These are phyloP conservation scores for Kondoa subrosea DNA, from an alignment of 768 basidiomycete genomes.

Conservation along the genomic window DNA sequence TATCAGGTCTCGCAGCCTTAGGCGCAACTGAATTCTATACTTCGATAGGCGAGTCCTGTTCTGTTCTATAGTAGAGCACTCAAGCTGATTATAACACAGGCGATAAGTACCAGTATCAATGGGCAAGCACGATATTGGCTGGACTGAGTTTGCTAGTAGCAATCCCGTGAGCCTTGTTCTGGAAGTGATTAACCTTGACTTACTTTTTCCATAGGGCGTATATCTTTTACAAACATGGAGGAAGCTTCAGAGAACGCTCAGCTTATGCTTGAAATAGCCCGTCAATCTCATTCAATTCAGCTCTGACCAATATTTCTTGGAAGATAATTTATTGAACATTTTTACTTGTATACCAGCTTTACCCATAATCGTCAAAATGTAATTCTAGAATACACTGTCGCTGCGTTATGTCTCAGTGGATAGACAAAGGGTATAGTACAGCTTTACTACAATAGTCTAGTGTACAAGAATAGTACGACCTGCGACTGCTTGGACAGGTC, in stretches of 20 bases:
- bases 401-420: too few species aligned
- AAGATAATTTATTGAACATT: not conserved
- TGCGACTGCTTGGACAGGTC: too few species aligned
- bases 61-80: not conserved
- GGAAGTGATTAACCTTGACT: too few species aligned
- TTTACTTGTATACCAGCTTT: too few species aligned
- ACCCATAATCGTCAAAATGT: too few species aligned
- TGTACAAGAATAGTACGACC: too few species aligned
- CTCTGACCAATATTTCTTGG: not conserved
- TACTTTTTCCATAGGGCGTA: not conserved
- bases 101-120: not conserved
- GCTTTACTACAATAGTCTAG: too few species aligned
- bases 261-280: not conserved
- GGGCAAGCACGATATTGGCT: not conserved
- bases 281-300: not conserved
- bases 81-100: not conserved
- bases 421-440: too few species aligned
- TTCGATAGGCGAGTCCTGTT: not conserved
- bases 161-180: too few species aligned
- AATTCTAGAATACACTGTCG: too few species aligned
- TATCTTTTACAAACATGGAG: not conserved
- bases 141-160: not conserved
- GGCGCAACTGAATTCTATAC: slow-evolving; percentile 13
- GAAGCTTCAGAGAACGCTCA: not conserved
- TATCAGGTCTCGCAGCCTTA: slow-evolving; percentile 25